Base-by-base conservation (phyloP, 805 yeast genomes). In the Torulaspora delbrueckii region DNA sequence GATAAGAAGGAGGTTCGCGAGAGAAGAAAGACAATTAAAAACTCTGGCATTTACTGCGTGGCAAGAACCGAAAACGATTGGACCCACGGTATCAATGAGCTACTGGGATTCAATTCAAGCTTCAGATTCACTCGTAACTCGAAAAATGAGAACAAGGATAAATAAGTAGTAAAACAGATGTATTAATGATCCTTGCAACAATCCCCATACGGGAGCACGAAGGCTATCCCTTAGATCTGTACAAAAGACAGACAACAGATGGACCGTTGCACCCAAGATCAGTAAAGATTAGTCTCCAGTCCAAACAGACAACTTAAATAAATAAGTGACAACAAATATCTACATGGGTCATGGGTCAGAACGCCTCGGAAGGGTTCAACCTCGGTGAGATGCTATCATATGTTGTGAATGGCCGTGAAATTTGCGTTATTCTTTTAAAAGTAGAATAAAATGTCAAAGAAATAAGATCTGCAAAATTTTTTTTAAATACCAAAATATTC, bases 1-100 rank as follows among this genome's bases (percentile, higher is more conserved):
- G 35, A 47, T 50, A 57, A 45, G 25, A 45, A 47, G 6, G 51
- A 50, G 13, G 42, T 46, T 9, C 40, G 40, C 22, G 51, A 50
- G n/a, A 43, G 52, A 31, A 59, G 51, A 33, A 48, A 53, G 31
- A 51, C 53, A 28, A 49, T 48, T 30, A 58, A 51, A 22, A 63
- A 66, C 16, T 69, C 74, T 10, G 96, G 96, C 1, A 81, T 90
- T 12, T 89, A 93, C 82, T 90, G 97, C 66, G 82, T 91, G 3
- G 86, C 96, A 0, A 76, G 81, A 48, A 75, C 83, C 6, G 87
- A 82, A 51, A 83, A 84, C 53, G 97, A 91, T 60, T 91, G 98
- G 98, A 89, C 90, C 1, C 77, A 77, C 47, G 96, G 95, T 27
- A 81, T 91, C 45, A 91, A 90, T 58, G 90, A 86, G 55, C 73